Evolutionary conservation across 2,329 filamentous ascomycete species (phyloP).

Genomic region (Colletotrichum scovillei): DNA sequence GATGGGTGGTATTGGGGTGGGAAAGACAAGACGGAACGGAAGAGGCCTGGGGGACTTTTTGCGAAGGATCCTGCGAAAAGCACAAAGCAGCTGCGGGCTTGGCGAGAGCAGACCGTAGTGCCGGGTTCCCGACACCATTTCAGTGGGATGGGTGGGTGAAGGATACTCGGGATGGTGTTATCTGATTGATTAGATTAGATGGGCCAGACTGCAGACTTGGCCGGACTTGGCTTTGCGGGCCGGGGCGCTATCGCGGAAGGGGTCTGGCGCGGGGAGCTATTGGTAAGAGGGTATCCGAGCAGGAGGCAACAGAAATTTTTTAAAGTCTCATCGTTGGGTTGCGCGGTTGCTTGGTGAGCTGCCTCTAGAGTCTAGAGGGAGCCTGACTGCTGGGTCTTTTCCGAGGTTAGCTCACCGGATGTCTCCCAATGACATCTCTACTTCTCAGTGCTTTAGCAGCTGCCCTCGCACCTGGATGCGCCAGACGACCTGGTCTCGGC

Average conservation of each 20-base stretch:
- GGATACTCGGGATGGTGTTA: not conserved
- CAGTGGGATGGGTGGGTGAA: not conserved
- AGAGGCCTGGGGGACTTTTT: not conserved
- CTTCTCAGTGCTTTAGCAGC: too few species aligned
- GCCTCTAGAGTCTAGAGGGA: not conserved
- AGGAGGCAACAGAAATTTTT: not conserved
- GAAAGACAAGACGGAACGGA: not conserved
- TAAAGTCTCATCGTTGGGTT: too few species aligned
- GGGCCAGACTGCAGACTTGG: not conserved
- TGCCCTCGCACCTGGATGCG: too few species aligned
- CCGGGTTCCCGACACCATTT: not conserved
- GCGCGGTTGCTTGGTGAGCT: not conserved
- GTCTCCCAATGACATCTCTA: too few species aligned
- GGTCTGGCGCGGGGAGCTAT: not conserved
- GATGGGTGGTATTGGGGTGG: too few species aligned
- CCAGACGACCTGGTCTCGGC: too few species aligned
- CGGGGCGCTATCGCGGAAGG: not conserved
- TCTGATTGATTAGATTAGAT: slow-evolving; percentile 1
- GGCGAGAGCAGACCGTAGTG: not conserved
- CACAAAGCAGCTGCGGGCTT: not conserved
- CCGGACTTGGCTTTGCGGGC: not conserved
- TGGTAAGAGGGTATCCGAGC: not conserved
- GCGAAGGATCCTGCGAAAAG: not conserved
- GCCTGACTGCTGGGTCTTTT: not conserved
- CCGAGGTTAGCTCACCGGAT: too few species aligned